Percentiles rank a stretch among this genome's conserved stretches.
phyloP scores from a whole-genome alignment of 2,329 filamentous ascomycete genomes.

The Knoxdaviesia capensis region DNA sequence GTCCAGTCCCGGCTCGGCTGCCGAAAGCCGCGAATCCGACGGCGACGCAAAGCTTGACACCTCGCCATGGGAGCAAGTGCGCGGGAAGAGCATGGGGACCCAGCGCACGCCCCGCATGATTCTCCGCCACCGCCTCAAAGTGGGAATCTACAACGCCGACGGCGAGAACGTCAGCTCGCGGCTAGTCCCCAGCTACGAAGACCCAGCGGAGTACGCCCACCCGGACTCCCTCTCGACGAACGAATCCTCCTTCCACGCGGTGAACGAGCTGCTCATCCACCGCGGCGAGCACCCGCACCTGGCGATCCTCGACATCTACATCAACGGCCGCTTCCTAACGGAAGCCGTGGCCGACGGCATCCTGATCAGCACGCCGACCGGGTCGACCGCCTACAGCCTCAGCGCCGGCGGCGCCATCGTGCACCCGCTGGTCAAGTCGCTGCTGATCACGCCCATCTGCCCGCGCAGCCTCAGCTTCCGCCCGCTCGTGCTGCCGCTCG shows the following conservation, averaged over 20 bases:
- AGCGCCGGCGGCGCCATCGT: slow-evolving; percentile 84
- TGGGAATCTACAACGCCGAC: slow-evolving; percentile 58
- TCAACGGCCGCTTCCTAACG: slow-evolving; percentile 76
- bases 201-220: slow-evolving; percentile 4
- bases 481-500: slow-evolving; percentile 71
- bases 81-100: slow-evolving; percentile 64
- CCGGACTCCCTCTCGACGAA: neutral
- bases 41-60: slow-evolving; percentile 2
- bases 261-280: slow-evolving; percentile 92
- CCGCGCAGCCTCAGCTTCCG: slow-evolving; percentile 82
- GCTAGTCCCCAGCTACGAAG: slow-evolving; percentile 14
- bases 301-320: slow-evolving; percentile 76
- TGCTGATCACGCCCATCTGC: slow-evolving; percentile 87
- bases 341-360: slow-evolving; percentile 92
- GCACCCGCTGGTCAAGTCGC: slow-evolving; percentile 72
- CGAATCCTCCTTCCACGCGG: slow-evolving; percentile 38
- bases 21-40: no score
- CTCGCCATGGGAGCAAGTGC: slow-evolving; percentile 44
- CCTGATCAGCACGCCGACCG: slow-evolving; percentile 81
- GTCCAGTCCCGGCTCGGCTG: no score
- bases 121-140: slow-evolving; percentile 68
- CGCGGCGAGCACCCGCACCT: slow-evolving; percentile 78
- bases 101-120: slow-evolving; percentile 61
- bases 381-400: slow-evolving; percentile 89
- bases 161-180: slow-evolving; percentile 38